Evolutionary conservation across 495 filamentous ascomycete genomes (phyloP).

Genomic region (Aspergillus kassunensis): DNA sequence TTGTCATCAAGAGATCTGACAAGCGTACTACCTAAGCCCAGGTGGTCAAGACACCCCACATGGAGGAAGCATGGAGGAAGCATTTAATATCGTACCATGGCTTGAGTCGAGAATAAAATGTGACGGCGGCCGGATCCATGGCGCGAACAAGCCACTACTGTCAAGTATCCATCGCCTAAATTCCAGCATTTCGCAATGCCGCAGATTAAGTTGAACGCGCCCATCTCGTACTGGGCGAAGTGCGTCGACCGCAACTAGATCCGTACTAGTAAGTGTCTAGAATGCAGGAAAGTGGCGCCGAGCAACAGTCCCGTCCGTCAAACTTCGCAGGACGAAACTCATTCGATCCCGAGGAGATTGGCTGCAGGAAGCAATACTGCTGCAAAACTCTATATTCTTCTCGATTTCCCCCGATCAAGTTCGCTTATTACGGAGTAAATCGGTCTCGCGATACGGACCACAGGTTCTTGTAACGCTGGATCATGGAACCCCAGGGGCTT

Average conservation of each 20-base stretch:
- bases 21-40: constrained; percentile 2
- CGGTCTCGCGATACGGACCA: neutral
- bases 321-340: constrained; percentile 6
- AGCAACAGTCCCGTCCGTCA: constrained; percentile 14
- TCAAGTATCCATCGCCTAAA: no score
- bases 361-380: neutral
- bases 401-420: neutral
- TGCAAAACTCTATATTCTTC: neutral
- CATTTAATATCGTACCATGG: neutral
- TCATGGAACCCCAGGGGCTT: constrained; percentile 2
- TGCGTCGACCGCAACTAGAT: neutral
- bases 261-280: constrained; percentile 1
- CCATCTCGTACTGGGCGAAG: neutral
- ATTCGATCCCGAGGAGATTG: constrained; percentile 6
- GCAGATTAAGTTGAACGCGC: constrained; percentile 17
- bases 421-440: neutral
- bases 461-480: neutral
- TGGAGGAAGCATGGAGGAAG: constrained; percentile 4
- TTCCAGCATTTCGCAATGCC: constrained; percentile 5
- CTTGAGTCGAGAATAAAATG: neutral
- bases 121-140: neutral
- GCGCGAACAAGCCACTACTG: constrained; percentile 6
- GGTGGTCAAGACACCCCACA: neutral
- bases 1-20: constrained; percentile 1
- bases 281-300: constrained; percentile 14